These are phyloP conservation scores for Ophiocytium majus DNA, from an alignment of 352 stramenopile genomes.

Conservation along the genomic window DNA sequence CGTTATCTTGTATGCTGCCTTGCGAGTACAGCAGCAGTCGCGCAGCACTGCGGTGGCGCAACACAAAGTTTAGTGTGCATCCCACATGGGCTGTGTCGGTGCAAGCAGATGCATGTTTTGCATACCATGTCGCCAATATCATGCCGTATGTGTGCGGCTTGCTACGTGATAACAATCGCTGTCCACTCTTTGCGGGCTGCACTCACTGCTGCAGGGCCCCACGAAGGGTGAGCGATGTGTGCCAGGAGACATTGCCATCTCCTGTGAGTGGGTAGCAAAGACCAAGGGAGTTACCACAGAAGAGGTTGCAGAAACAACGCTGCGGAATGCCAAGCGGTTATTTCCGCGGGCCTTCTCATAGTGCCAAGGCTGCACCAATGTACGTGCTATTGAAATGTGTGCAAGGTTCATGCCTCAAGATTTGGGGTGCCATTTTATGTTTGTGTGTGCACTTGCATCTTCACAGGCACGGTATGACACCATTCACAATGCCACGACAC, in stretches of 20 bases:
- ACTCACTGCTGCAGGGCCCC: slow-evolving; percentile 20
- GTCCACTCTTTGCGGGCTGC: not conserved
- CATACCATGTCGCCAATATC: not conserved
- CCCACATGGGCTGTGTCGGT: not conserved
- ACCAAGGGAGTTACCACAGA: slow-evolving; percentile 31
- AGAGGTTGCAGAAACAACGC: slow-evolving; percentile 30
- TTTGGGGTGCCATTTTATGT: no score
- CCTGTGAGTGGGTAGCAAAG: slow-evolving; percentile 37
- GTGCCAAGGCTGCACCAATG: no score
- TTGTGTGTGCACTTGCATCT: no score
- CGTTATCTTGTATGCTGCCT: no score
- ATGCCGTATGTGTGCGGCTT: not conserved
- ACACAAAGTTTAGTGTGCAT: not conserved
- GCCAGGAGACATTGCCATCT: slow-evolving; percentile 32
- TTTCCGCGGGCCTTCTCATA: slow-evolving; percentile 40
- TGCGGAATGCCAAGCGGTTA: slow-evolving; percentile 35
- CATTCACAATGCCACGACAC: no score
- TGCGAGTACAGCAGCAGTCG: no score
- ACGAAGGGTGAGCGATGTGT: slow-evolving; percentile 34
- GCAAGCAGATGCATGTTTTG: not conserved
- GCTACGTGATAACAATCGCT: not conserved
- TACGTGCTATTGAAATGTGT: no score
- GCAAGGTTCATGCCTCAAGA: no score
- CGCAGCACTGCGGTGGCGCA: not conserved
- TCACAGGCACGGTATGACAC: no score